These are phyloP conservation scores for Botryotinia globosa DNA, from an alignment of 2,329 filamentous ascomycete genomes.

Conservation along the genomic window DNA sequence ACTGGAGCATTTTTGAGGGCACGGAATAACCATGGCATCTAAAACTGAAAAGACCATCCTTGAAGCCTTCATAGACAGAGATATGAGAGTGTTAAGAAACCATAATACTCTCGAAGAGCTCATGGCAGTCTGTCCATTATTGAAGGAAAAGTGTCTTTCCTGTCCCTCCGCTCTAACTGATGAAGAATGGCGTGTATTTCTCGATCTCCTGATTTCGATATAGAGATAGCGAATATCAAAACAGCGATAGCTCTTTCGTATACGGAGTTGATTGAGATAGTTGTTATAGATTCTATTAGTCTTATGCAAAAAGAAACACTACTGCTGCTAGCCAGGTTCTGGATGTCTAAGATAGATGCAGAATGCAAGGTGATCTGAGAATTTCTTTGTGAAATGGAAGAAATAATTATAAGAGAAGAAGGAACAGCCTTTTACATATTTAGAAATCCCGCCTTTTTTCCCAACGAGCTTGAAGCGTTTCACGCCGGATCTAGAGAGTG, in stretches of 20 bases:
- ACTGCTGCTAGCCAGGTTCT: background rate
- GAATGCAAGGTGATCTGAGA: background rate
- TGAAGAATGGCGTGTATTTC: background rate
- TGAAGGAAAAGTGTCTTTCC: background rate
- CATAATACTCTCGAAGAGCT: background rate
- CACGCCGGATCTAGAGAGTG: background rate
- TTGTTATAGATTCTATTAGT: background rate
- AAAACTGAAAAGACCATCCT: background rate
- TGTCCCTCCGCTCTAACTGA: background rate
- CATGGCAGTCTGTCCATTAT: background rate
- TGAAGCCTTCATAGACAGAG: background rate
- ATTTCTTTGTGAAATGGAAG: background rate
- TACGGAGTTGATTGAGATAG: background rate
- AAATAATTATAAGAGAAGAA: background rate
- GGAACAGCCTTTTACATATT: too few species aligned
- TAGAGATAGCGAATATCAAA: background rate
- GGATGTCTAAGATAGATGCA: background rate
- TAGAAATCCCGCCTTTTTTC: background rate
- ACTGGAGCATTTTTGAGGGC: background rate
- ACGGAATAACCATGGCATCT: background rate
- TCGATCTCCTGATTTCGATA: background rate
- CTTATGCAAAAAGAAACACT: background rate
- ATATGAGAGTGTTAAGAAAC: background rate
- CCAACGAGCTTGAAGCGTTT: background rate
- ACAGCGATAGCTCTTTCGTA: background rate